Conservation (phyloP, 371 early-diverging fungal genomes). For the Mortierella polycephala region DNA sequence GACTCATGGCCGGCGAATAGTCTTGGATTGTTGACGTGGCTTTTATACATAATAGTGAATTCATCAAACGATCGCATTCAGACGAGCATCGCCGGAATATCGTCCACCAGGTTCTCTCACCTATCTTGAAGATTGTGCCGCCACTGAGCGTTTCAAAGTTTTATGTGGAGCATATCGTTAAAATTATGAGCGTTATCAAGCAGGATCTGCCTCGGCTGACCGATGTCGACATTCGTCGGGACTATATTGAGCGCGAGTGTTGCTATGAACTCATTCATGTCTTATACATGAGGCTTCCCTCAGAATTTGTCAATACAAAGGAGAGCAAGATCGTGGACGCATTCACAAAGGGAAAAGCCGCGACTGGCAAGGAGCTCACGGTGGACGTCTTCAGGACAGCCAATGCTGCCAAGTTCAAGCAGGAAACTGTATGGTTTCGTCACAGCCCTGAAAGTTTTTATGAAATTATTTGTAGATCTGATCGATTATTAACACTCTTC, state of each 20-base stretch:
- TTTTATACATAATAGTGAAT: constrained; percentile 52
- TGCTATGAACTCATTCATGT: constrained; percentile 55
- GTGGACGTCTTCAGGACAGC: constrained; percentile 50
- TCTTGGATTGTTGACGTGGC: neutral
- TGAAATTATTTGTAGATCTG: neutral
- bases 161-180: constrained; percentile 59
- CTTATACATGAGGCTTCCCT: constrained; percentile 55
- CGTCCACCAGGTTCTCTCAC: constrained; percentile 58
- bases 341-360: constrained; percentile 27
- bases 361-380: constrained; percentile 49
- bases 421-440: constrained; percentile 23
- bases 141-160: constrained; percentile 57
- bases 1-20: neutral
- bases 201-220: constrained; percentile 44
- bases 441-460: neutral
- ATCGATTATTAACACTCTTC: neutral
- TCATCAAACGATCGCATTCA: constrained; percentile 50
- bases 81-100: constrained; percentile 59
- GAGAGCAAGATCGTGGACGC: constrained; percentile 54
- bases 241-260: constrained; percentile 59
- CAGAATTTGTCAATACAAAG: constrained; percentile 53
- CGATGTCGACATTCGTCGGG: constrained; percentile 53
- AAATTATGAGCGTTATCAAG: constrained; percentile 60
- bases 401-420: constrained; percentile 49
- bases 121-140: constrained; percentile 59